Conservation (phyloP, 495 filamentous ascomycete species). For the Xylaria sp. region DNA sequence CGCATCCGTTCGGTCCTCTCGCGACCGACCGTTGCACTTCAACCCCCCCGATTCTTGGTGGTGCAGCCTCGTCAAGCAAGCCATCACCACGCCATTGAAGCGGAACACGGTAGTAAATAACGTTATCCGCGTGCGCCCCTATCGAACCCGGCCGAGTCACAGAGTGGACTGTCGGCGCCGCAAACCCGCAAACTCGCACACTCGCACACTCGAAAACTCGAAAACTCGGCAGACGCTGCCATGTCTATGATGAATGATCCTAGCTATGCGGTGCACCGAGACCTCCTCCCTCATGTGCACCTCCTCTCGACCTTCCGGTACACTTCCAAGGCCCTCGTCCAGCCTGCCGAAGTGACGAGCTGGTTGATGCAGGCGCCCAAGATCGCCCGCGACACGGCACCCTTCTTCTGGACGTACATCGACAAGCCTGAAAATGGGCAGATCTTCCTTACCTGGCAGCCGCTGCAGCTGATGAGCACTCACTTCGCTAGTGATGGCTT, state of each 20-base stretch:
- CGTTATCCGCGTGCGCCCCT: not conserved
- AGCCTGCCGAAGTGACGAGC: conserved; percentile 72
- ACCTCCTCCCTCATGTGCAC: conserved; percentile 84
- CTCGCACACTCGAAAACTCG: too few species aligned
- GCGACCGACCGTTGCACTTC: conserved; percentile 39
- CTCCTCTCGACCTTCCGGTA: conserved; percentile 79
- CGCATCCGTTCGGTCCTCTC: conserved; percentile 33
- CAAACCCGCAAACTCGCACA: too few species aligned
- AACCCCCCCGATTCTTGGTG: not conserved
- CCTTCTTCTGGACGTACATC: conserved; percentile 92
- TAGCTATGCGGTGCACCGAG: conserved; percentile 65
- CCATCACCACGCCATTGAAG: conserved; percentile 11
- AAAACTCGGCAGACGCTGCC: conserved; percentile 21
- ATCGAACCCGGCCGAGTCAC: not conserved
- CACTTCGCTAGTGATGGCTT: conserved; percentile 90
- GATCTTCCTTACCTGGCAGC: conserved; percentile 87
- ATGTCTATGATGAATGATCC: conserved; percentile 67
- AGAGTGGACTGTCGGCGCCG: conserved; percentile 11
- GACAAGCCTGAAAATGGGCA: conserved; percentile 80
- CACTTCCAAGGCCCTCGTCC: conserved; percentile 68
- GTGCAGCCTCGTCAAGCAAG: conserved; percentile 21
- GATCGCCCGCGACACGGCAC: conserved; percentile 73
- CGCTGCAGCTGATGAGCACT: conserved; percentile 66
- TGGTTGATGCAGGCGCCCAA: conserved; percentile 82
- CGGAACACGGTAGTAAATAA: conserved; percentile 10